Evolutionary conservation across 2,329 filamentous ascomycete species (phyloP), one percentile per base, ranked within the genome.

Genomic region (Monilinia polystroma): DNA sequence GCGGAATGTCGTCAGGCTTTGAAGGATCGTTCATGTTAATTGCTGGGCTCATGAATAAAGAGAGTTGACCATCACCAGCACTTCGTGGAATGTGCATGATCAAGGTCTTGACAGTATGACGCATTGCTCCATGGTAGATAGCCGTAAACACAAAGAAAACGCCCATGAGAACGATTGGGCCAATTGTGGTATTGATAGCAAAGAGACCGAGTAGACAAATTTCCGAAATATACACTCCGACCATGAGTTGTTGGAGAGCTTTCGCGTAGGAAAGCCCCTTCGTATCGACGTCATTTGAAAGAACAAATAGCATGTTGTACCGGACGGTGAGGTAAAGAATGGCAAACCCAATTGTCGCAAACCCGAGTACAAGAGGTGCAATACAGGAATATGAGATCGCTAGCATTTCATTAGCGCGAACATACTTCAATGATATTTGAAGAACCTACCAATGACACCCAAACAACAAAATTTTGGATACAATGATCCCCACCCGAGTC

Each of bases 251-350:
- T 76, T 96, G 89, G 57, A 97, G 81, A 1, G 90, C 93, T n/a
- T 88, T 88, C 0, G 91, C 89, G 75, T 97, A 97, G 71, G 91
- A 87, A 16, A 92, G 84, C 10, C 94, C 94, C 75, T 94, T 91
- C 38, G 91, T 96, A 76, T 97, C 93, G 74, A 96, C 87, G 68
- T 86, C 81, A 18, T 90, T 88, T 75, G 94, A 90, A 54, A 89
- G 89, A 43, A 96, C 92, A 77, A 90, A 97, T 60, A 97, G 83
- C 63, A 97, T 79, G 75, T 96, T 96, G 82, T 97, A 97, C 8
- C 91, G 87, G 81, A 92, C 96, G 56, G 93, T 91, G 67, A 94
- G 81, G 76, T 96, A 96, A 77, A 96, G 91, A 51, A 95, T 81
- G 23, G 83, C 86, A 63, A 97, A 84, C 26, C 91, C 93, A 51